phyloP scores from a whole-genome alignment of 1,139 yeast genomes.

The Pichia sp. region DNA sequence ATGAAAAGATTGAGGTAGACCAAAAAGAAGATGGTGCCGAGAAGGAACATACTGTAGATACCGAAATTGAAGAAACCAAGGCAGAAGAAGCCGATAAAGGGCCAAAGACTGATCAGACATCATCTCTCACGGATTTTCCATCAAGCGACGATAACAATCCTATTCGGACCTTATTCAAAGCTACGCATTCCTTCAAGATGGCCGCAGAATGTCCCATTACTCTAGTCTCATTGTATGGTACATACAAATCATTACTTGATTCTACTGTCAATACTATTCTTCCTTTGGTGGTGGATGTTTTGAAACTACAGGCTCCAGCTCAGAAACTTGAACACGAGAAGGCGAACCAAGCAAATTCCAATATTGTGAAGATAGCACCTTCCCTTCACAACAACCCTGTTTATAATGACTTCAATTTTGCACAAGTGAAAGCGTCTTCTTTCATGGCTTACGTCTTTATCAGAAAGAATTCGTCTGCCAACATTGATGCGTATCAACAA shows the following conservation, averaged over 20 bases:
- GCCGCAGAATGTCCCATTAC: slow-evolving; percentile 96
- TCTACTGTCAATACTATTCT: slow-evolving; percentile 69
- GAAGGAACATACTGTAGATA: neutral
- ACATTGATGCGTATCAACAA: slow-evolving; percentile 56
- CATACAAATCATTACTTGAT: slow-evolving; percentile 71
- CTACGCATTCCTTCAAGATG: slow-evolving; percentile 81
- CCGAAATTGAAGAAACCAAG: neutral
- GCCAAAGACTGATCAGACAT: slow-evolving; percentile 26
- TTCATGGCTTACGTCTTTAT: slow-evolving; percentile 88
- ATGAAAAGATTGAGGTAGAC: neutral
- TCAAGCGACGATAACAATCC: slow-evolving; percentile 31
- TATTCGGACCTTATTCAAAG: slow-evolving; percentile 39
- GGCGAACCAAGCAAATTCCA: slow-evolving; percentile 49
- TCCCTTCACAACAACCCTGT: slow-evolving; percentile 72
- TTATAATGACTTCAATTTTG: slow-evolving; percentile 82
- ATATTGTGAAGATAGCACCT: slow-evolving; percentile 50
- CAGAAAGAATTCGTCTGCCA: slow-evolving; percentile 69
- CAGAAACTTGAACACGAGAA: slow-evolving; percentile 63
- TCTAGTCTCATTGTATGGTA: slow-evolving; percentile 84
- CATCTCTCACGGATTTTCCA: slow-evolving; percentile 33
- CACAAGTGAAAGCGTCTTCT: slow-evolving; percentile 97
- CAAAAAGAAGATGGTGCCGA: neutral
- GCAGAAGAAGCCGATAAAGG: neutral
- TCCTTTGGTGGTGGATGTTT: slow-evolving; percentile 72
- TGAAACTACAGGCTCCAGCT: slow-evolving; percentile 68